These are phyloP conservation scores for Solanum hybrid DNA, from an alignment of 305 asterid genomes.

Conservation along the genomic window DNA sequence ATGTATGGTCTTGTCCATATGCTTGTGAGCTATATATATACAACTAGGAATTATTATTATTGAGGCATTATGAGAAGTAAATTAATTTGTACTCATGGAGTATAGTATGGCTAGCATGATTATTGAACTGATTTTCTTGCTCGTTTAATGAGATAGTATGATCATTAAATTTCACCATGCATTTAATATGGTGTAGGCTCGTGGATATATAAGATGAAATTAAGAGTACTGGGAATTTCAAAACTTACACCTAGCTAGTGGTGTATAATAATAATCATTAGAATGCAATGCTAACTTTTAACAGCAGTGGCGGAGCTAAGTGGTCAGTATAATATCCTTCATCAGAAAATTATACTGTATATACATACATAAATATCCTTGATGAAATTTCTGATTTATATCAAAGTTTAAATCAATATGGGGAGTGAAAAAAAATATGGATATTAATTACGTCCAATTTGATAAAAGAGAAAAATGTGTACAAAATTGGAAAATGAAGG, in stretches of 20 bases:
- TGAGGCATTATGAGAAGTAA: not conserved
- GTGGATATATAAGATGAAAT: not conserved
- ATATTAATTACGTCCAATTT: not conserved
- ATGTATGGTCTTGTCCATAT: not conserved
- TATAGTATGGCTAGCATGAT: not conserved
- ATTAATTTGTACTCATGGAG: not conserved
- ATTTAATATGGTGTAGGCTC: not conserved
- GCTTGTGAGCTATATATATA: not conserved
- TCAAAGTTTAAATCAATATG: not conserved
- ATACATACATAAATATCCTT: not conserved
- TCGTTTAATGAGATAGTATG: not conserved
- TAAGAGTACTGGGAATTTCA: not conserved
- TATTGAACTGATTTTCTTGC: not conserved
- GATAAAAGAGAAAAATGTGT: not conserved
- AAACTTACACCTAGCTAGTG: not conserved
- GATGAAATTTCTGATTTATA: no score
- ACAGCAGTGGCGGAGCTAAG: not conserved
- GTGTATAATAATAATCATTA: not conserved
- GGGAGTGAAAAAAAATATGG: not conserved
- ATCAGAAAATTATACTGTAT: no score
- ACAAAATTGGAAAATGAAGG: not conserved
- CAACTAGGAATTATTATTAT: not conserved
- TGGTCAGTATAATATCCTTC: not conserved
- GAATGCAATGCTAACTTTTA: not conserved
- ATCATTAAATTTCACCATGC: not conserved